These are phyloP conservation scores for Oemleria cerasiformis DNA, from an alignment of 306 rosid species.

Conservation along the genomic window DNA sequence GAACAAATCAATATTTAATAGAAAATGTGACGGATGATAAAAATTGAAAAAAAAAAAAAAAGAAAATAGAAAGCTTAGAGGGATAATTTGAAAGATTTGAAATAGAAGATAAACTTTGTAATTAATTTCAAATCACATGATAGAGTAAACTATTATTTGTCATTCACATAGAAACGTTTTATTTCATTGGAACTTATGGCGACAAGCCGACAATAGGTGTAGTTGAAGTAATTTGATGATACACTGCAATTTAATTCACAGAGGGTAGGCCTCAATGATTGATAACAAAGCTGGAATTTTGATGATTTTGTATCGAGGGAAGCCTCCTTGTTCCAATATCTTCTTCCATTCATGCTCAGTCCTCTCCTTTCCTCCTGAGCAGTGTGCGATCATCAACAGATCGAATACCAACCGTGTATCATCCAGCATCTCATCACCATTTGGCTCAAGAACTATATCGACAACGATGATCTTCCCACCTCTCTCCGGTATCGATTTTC, in stretches of 20 bases:
- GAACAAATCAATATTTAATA: no score
- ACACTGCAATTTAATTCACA: neutral
- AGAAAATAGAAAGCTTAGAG: no score
- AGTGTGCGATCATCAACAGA: constrained; percentile 27
- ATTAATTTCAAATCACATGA: no score
- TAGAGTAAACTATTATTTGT: no score
- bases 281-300: constrained; percentile 21
- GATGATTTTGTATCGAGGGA: constrained; percentile 24
- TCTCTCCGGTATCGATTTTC: constrained; percentile 22
- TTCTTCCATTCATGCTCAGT: constrained; percentile 29
- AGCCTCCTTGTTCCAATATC: constrained; percentile 28
- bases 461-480: constrained; percentile 26
- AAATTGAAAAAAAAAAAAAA: no score
- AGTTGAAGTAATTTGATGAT: neutral
- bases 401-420: constrained; percentile 17
- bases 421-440: constrained; percentile 21
- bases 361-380: constrained; percentile 29
- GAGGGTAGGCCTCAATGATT: constrained; percentile 30
- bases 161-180: no score
- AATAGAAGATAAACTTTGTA: no score
- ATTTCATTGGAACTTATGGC: no score
- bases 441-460: constrained; percentile 24
- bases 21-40: no score
- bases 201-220: no score
- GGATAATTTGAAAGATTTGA: no score